Evolutionary conservation across 768 basidiomycete genomes (phyloP).

Genomic region (Lyophyllum shimeji): DNA sequence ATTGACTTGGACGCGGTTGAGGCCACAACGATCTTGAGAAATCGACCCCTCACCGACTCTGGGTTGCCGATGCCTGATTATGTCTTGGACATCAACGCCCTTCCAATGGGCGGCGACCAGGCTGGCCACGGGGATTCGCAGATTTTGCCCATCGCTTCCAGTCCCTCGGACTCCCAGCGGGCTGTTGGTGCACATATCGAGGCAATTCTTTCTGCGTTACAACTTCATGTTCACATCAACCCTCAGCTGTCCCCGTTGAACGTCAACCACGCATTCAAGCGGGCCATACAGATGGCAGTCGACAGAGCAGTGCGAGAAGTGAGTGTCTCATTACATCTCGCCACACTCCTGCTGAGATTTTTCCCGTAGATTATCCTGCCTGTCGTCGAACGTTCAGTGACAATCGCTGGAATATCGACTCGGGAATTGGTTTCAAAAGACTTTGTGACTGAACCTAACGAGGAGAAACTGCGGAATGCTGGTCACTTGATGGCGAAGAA

Average conservation of each 20-base stretch:
- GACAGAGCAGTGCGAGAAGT: constrained; percentile 96
- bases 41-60: constrained; percentile 62
- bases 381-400: constrained; percentile 96
- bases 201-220: constrained; percentile 68
- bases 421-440: constrained; percentile 94
- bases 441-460: constrained; percentile 89
- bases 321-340: constrained; percentile 14
- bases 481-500: constrained; percentile 97
- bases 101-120: constrained; percentile 76
- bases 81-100: constrained; percentile 73
- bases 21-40: constrained; percentile 80
- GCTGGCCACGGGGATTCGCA: constrained; percentile 56
- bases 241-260: constrained; percentile 74
- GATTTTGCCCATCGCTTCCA: constrained; percentile 59
- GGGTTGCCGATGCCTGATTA: constrained; percentile 76
- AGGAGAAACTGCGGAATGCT: constrained; percentile 87
- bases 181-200: constrained; percentile 79
- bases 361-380: constrained; percentile 81
- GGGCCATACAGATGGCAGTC: constrained; percentile 86
- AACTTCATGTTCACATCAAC: constrained; percentile 74
- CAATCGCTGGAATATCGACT: constrained; percentile 97
- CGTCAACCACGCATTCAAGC: constrained; percentile 82
- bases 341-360: constrained; percentile 1
- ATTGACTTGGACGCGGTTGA: constrained; percentile 85
- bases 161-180: constrained; percentile 64